These are phyloP conservation scores for Puccinia brachypodii DNA, from an alignment of 1,284 basidiomycete genomes.

Conservation along the genomic window DNA sequence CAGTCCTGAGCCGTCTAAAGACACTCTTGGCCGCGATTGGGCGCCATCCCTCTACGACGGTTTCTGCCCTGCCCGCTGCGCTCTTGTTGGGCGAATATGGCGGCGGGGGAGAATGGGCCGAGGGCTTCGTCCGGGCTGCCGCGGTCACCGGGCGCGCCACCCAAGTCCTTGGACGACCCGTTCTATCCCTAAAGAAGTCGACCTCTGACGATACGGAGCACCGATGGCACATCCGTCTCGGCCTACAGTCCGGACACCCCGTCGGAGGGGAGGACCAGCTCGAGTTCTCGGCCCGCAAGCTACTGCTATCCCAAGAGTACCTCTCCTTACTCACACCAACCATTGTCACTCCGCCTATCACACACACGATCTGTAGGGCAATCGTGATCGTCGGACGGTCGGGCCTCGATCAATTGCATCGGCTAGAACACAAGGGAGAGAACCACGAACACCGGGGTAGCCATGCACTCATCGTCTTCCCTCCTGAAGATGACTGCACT, in stretches of 20 bases:
- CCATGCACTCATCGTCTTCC: constrained; percentile 23
- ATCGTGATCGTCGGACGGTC: constrained; percentile 1
- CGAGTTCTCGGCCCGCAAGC: not conserved
- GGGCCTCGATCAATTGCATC: not conserved
- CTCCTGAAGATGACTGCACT: not conserved
- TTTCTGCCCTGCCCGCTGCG: constrained; percentile 6
- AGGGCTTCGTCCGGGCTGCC: constrained; percentile 19
- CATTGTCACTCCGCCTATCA: not conserved
- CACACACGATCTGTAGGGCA: not conserved
- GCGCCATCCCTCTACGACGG: not conserved
- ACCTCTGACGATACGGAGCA: not conserved
- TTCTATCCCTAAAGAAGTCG: not conserved
- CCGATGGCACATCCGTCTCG: constrained; percentile 12
- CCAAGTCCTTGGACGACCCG: constrained; percentile 19
- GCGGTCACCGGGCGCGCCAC: constrained; percentile 24
- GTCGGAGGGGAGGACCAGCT: not conserved
- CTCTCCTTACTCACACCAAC: not conserved
- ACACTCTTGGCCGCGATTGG: constrained; percentile 5
- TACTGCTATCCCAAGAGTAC: constrained; percentile 2
- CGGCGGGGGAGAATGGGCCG: constrained; percentile 19
- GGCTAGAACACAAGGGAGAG: not conserved
- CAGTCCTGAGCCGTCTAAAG: not conserved
- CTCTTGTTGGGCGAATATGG: constrained; percentile 20
- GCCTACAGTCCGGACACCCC: not conserved
- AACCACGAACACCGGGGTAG: not conserved